These are phyloP conservation scores for Flaveria trinervia DNA, from an alignment of 129 eudicot species.

Conservation along the genomic window DNA sequence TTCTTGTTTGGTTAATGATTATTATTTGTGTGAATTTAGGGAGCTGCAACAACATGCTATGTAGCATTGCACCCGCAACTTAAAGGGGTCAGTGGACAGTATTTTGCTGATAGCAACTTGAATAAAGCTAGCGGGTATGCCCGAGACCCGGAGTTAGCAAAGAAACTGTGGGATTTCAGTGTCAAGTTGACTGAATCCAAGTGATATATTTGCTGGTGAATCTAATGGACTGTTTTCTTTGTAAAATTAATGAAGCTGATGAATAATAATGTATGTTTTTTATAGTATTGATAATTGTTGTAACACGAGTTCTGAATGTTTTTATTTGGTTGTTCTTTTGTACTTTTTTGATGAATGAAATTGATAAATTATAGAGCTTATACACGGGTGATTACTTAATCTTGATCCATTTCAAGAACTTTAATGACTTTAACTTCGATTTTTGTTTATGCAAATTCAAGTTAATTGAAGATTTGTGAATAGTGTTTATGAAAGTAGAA, in stretches of 20 bases:
- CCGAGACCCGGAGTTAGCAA: constrained; percentile 56
- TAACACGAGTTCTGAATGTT: background rate
- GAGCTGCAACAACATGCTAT: constrained; percentile 83
- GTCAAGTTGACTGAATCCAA: constrained; percentile 46
- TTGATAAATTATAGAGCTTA: no score
- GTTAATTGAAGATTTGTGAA: no score
- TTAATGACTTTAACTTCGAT: no score
- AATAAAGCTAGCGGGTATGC: constrained; percentile 45
- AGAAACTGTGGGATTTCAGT: constrained; percentile 84
- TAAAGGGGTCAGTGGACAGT: constrained; percentile 69
- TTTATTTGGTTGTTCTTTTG: background rate
- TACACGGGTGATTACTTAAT: no score
- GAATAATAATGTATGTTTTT: constrained; percentile 11
- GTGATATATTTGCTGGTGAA: constrained; percentile 6
- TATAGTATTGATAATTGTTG: background rate
- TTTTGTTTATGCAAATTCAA: no score
- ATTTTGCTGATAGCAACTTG: constrained; percentile 67
- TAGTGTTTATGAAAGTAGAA: no score
- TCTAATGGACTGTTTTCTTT: constrained; percentile 17
- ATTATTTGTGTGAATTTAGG: constrained; percentile 39
- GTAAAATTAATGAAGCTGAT: background rate
- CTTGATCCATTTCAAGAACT: no score
- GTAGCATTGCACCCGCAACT: constrained; percentile 75
- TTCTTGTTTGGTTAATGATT: constrained; percentile 7
- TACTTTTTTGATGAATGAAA: no score